Evolutionary conservation across 129 eudicot species (phyloP).

Genomic region (Gnaphalium uliginosum): DNA sequence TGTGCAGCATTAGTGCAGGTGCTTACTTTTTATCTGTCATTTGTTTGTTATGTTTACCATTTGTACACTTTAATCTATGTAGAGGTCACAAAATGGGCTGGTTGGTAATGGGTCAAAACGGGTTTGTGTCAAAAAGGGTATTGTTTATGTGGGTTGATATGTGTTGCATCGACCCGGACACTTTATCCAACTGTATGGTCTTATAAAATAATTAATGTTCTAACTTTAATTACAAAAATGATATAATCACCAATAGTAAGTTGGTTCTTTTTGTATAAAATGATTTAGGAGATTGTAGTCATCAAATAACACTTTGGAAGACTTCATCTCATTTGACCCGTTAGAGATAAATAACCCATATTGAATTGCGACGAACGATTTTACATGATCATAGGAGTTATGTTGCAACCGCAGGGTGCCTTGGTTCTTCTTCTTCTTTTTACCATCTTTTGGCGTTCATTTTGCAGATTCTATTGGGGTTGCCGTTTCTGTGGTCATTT

Average conservation of each 20-base stretch:
- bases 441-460: not conserved
- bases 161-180: not conserved
- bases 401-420: not conserved
- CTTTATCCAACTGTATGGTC: not conserved
- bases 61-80: not conserved
- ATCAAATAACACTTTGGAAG: not conserved
- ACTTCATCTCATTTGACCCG: not conserved
- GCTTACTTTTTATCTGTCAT: slow-evolving; percentile 19
- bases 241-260: not conserved
- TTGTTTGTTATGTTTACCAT: not conserved
- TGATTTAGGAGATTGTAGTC: not conserved
- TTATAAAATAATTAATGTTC: too few relatives aligned
- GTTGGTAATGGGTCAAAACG: not conserved
- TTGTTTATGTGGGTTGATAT: not conserved
- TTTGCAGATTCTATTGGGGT: slow-evolving; percentile 82
- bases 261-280: not conserved
- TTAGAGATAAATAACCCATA: not conserved
- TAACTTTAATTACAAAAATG: not conserved
- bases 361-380: too few relatives aligned
- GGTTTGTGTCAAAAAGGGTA: not conserved
- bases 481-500: slow-evolving; percentile 66
- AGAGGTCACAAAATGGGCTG: not conserved
- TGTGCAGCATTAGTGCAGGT: slow-evolving; percentile 98
- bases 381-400: not conserved
- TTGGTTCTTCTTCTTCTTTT: too few relatives aligned